Base-by-base conservation (phyloP, 139 green algal genomes). In the Chlamydomonas schloesseri region DNA sequence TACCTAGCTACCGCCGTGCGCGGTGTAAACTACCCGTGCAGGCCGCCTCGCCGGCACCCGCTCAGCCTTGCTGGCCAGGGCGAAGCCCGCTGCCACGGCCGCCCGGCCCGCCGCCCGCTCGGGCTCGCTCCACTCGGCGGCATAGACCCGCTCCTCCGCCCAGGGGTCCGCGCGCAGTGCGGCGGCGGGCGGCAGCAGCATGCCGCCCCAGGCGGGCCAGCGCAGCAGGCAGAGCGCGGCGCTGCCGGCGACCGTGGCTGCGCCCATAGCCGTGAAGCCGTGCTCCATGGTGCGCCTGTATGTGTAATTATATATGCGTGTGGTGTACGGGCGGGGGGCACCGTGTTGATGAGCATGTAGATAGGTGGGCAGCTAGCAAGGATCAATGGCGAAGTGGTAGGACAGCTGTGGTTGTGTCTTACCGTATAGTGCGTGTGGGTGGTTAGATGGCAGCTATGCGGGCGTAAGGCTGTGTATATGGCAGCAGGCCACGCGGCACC, bases 171-270 rank as follows among this genome's bases (percentile, higher is more conserved):
- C 71, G n/a, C n/a, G n/a, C n/a, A n/a, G n/a, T n/a, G 26, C 13
- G 26, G 10, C 46, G 14, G 20, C 34, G 71, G 70, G 70, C 36
- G 33, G 14, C 36, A 28, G 20, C 71, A 78, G 71, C 71, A 78
- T 78, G 46, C 71, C 23, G 26, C 71, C 71, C 71, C 71, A 78
- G 26, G 62, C 62, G 71, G 71, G 71, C 21, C 62, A 78, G 46
- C 46, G 71, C 26, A 78, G 46, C 42, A 64, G 46, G 46, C 29
- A 26, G 46, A 78, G 71, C 10, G 71, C 24, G 26, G 20, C 26
- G 71, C 37, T 26, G 26, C 8, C 46, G 11, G 46, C 71, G 8
- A 13, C 24, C 18, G 2, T 34, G 71, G 46, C 26, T 21, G 62
- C 15, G 42, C 71, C 71, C 71, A 78, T 78, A 4, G 36, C 10